These are phyloP conservation scores for Cubamyces sp. DNA, from an alignment of 768 basidiomycete species.

Conservation along the genomic window DNA sequence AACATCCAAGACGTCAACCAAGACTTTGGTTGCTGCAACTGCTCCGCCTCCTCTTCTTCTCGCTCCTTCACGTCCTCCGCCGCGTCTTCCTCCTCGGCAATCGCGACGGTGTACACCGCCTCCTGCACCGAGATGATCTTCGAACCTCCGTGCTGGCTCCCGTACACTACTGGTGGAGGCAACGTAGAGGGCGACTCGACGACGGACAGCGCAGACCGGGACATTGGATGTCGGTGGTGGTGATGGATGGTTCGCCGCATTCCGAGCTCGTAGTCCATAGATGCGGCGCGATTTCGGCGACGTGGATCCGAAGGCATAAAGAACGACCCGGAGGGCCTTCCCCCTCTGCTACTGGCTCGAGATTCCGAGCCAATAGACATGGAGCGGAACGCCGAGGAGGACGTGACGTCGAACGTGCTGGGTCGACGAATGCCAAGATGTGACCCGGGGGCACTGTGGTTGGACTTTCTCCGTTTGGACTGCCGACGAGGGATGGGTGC, in stretches of 20 bases:
- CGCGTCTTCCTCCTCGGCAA: constrained; percentile 70
- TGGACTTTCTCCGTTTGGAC: constrained; percentile 45
- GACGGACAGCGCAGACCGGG: constrained; percentile 28
- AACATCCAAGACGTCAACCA: constrained; percentile 76
- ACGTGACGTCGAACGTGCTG: constrained; percentile 18
- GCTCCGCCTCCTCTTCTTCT: constrained; percentile 56
- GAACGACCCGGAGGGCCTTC: constrained; percentile 6
- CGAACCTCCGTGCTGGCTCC: constrained; percentile 27
- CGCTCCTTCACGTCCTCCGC: constrained; percentile 54
- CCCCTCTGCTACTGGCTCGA: background rate
- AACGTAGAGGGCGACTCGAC: constrained; percentile 6
- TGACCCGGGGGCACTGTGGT: constrained; percentile 22
- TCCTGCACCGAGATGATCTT: constrained; percentile 55
- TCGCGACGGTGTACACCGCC: constrained; percentile 68
- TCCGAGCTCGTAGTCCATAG: constrained; percentile 29
- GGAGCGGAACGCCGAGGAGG: constrained; percentile 15
- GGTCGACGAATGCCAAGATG: constrained; percentile 22
- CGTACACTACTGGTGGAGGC: constrained; percentile 6
- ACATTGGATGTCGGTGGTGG: constrained; percentile 3
- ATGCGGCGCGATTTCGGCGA: constrained; percentile 29
- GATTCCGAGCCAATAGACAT: constrained; percentile 20
- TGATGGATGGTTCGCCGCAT: constrained; percentile 11
- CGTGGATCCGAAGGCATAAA: constrained; percentile 23
- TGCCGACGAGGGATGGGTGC: constrained; percentile 43
- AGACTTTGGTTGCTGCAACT: constrained; percentile 50